Conservation (phyloP, 164 flowering plant genomes). For the Piper betle region DNA sequence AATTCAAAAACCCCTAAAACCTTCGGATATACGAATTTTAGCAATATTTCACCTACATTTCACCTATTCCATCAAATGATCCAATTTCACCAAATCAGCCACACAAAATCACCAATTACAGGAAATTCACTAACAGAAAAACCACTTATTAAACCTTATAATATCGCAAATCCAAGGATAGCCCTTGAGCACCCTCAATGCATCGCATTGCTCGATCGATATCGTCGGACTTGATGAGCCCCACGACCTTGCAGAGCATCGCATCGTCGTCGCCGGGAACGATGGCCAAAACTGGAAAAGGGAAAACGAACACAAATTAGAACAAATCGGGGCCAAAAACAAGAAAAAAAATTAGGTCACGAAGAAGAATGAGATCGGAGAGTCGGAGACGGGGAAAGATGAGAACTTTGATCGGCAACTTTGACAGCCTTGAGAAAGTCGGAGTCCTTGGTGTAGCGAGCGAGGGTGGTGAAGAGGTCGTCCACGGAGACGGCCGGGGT, state of each 20-base stretch:
- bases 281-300: slow-evolving; percentile 43
- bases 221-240: slow-evolving; percentile 48
- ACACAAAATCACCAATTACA: not conserved
- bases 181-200: slow-evolving; percentile 30
- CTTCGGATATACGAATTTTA: not conserved
- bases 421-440: slow-evolving; percentile 61
- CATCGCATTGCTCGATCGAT: slow-evolving; percentile 52
- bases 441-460: slow-evolving; percentile 50
- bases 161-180: slow-evolving; percentile 41
- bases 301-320: not conserved
- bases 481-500: slow-evolving; percentile 48
- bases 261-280: slow-evolving; percentile 85
- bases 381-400: not conserved
- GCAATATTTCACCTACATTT: not conserved
- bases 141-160: slow-evolving; percentile 35
- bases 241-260: slow-evolving; percentile 72
- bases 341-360: not conserved
- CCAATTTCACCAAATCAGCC: not conserved
- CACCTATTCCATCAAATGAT: not conserved
- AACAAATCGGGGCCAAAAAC: not conserved
- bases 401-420: slow-evolving; percentile 72
- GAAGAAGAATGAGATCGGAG: not conserved
- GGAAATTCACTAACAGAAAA: not conserved
- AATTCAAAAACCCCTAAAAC: not conserved
- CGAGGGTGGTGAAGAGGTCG: slow-evolving; percentile 75